These are phyloP conservation scores for Strobilomyces confusus DNA, from an alignment of 768 basidiomycete genomes.

Conservation along the genomic window DNA sequence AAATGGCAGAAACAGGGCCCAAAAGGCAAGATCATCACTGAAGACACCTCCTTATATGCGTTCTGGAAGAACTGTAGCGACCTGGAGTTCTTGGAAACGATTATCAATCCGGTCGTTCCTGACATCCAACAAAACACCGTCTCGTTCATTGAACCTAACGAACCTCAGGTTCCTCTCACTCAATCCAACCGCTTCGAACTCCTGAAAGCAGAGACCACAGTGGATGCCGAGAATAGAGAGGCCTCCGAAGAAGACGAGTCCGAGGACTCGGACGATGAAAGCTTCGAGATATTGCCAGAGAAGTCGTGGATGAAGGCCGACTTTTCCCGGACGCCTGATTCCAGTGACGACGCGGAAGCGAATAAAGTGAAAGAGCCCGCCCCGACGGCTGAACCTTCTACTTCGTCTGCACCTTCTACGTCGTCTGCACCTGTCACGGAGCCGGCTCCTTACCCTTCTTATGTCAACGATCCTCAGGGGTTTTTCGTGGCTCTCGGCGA, in stretches of 20 bases:
- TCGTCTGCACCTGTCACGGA: neutral
- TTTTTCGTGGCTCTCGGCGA: conserved; percentile 41
- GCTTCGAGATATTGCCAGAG: conserved; percentile 13
- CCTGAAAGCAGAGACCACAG: neutral
- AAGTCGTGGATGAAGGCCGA: conserved; percentile 30
- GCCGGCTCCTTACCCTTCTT: neutral
- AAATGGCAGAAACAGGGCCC: conserved; percentile 36
- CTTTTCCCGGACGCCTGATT: neutral
- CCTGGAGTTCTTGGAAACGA: conserved; percentile 40
- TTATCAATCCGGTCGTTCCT: neutral
- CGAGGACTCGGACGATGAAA: conserved; percentile 9
- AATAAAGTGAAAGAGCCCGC: neutral
- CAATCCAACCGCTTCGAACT: conserved; percentile 17
- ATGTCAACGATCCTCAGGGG: conserved; percentile 23
- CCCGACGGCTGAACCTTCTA: neutral
- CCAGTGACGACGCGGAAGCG: neutral
- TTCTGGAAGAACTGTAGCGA: conserved; percentile 51
- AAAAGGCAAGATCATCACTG: conserved; percentile 16
- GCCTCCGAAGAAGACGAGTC: neutral
- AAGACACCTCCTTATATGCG: conserved; percentile 38
- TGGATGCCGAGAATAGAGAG: conserved; percentile 1
- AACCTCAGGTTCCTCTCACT: conserved; percentile 5
- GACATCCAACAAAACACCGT: neutral
- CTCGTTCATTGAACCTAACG: neutral
- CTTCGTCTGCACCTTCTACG: neutral